Evolutionary conservation across 2,329 filamentous ascomycete genomes (phyloP).

Genomic region (Peltaster fructicola): DNA sequence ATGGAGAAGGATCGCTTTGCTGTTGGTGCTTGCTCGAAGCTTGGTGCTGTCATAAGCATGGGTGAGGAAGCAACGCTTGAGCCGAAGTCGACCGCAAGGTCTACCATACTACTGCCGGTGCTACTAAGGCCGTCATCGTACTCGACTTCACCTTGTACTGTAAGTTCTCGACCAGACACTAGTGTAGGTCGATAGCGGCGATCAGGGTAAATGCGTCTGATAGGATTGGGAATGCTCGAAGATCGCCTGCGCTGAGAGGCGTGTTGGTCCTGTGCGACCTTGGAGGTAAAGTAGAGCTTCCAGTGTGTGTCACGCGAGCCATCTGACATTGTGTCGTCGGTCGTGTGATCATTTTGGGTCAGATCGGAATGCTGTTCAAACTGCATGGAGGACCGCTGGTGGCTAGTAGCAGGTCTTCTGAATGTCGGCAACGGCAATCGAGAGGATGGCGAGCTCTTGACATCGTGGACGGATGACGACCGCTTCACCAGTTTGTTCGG

Average conservation of each 20-base stretch:
- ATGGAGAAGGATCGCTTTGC: slow-evolving; percentile 34
- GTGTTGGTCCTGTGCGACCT: slow-evolving; percentile 8
- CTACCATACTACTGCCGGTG: no score
- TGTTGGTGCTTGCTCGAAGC: slow-evolving; percentile 14
- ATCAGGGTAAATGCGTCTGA: slow-evolving; percentile 19
- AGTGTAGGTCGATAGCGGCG: slow-evolving; percentile 18
- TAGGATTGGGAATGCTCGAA: slow-evolving; percentile 21
- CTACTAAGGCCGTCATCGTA: slow-evolving; percentile 11
- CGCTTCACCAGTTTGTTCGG: slow-evolving; percentile 69
- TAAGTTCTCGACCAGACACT: slow-evolving; percentile 14
- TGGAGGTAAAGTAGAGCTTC: slow-evolving; percentile 20
- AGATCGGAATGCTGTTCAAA: slow-evolving; percentile 23
- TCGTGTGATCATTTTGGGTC: slow-evolving; percentile 6
- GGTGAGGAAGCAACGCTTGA: slow-evolving; percentile 13
- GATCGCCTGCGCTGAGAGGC: slow-evolving; percentile 8
- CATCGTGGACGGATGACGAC: slow-evolving; percentile 37
- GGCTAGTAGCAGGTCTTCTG: slow-evolving; percentile 59
- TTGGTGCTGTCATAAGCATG: slow-evolving; percentile 7
- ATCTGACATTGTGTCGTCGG: slow-evolving; percentile 5
- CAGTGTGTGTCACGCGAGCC: slow-evolving; percentile 12
- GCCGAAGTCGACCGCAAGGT: no score
- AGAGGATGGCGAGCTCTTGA: slow-evolving; percentile 29
- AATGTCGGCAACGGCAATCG: slow-evolving; percentile 49
- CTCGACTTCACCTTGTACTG: slow-evolving; percentile 10
- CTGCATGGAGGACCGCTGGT: slow-evolving; percentile 56